These are phyloP conservation scores for Penicillium ochrochloron DNA, from an alignment of 495 filamentous ascomycete species.

Conservation along the genomic window DNA sequence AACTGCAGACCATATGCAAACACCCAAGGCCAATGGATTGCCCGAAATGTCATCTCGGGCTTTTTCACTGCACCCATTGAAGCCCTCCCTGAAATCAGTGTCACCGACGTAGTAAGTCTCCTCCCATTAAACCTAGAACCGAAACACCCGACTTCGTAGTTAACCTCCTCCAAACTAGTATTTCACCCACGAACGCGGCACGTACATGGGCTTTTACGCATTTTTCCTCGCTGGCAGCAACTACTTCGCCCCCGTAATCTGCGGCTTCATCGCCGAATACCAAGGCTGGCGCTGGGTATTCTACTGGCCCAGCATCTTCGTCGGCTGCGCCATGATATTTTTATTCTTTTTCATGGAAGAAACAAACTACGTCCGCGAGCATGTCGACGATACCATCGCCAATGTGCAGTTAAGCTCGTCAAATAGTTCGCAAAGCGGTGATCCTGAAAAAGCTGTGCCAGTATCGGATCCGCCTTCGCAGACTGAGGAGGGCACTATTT, in stretches of 20 bases:
- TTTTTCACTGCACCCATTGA: constrained; percentile 71
- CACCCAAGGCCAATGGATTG: constrained; percentile 66
- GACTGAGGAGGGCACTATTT: constrained; percentile 30
- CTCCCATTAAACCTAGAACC: neutral
- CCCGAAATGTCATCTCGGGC: constrained; percentile 62
- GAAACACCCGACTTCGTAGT: neutral
- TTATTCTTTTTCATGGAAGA: constrained; percentile 74
- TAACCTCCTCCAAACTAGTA: constrained; percentile 36
- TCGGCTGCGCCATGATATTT: constrained; percentile 57
- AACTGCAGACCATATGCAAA: constrained; percentile 39
- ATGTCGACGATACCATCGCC: constrained; percentile 15
- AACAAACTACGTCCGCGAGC: constrained; percentile 61
- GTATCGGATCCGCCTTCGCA: constrained; percentile 14
- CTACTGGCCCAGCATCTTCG: constrained; percentile 68
- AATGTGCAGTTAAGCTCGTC: constrained; percentile 19
- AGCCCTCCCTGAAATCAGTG: constrained; percentile 62
- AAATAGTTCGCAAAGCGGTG: constrained; percentile 20
- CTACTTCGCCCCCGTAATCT: constrained; percentile 67
- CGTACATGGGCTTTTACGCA: constrained; percentile 68
- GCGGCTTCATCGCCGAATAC: constrained; percentile 69
- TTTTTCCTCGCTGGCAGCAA: constrained; percentile 66
- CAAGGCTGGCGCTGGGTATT: constrained; percentile 67
- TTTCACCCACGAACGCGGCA: constrained; percentile 68
- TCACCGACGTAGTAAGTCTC: constrained; percentile 60
- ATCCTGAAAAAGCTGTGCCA: constrained; percentile 29